Conservation (phyloP, 1,284 basidiomycete genomes). For the Boletus albobrunnescens region DNA sequence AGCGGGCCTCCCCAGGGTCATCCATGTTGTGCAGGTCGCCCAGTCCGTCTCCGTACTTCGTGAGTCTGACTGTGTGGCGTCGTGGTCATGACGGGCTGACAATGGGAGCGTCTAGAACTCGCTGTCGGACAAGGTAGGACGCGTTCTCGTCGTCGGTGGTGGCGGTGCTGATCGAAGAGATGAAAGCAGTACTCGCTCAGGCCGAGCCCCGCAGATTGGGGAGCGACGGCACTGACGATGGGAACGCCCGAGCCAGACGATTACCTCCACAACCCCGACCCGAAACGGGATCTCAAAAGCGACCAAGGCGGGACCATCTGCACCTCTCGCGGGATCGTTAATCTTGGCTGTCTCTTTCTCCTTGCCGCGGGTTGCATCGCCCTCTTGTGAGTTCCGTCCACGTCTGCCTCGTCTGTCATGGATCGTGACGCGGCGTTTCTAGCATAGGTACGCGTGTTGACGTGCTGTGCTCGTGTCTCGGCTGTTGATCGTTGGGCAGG, state of each 20-base stretch:
- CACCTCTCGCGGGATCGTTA: conserved; percentile 40
- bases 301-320: conserved; percentile 41
- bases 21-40: conserved; percentile 17
- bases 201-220: conserved; percentile 34
- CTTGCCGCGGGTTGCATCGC: conserved; percentile 34
- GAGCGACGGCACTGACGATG: conserved; percentile 22
- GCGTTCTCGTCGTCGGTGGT: neutral
- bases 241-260: conserved; percentile 31
- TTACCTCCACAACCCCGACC: conserved; percentile 33
- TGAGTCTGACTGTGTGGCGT: conserved; percentile 10
- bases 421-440: conserved; percentile 2
- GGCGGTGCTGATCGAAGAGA: neutral
- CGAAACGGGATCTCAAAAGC: conserved; percentile 33
- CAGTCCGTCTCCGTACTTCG: conserved; percentile 28
- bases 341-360: conserved; percentile 45
- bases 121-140: conserved; percentile 26
- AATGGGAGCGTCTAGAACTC: conserved; percentile 24
- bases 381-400: conserved; percentile 33
- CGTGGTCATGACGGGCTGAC: conserved; percentile 1
- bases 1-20: conserved; percentile 16
- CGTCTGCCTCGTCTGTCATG: neutral
- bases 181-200: conserved; percentile 27
- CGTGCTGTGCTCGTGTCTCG: neutral
- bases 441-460: conserved; percentile 21
- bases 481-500: conserved; percentile 14